Evolutionary conservation across 129 eudicot genomes (phyloP).

Genomic region (Gnaphalium uliginosum): DNA sequence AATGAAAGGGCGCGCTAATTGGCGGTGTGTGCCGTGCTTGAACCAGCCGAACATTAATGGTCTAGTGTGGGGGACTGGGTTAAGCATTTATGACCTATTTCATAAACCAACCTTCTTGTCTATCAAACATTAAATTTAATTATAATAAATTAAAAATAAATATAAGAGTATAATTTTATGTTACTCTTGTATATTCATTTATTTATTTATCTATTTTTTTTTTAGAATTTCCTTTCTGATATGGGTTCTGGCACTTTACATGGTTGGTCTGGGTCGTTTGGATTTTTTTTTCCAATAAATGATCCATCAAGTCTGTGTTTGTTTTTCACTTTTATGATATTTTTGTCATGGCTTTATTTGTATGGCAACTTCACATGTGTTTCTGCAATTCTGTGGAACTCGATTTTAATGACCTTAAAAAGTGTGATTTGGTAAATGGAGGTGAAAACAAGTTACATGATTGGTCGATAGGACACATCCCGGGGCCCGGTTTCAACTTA

Average conservation of each 20-base stretch:
- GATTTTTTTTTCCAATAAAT: neutral
- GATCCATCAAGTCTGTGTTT: constrained; percentile 21
- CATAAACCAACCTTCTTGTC: constrained; percentile 42
- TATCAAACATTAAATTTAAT: constrained; percentile 26
- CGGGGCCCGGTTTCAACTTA: constrained; percentile 10
- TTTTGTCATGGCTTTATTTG: neutral
- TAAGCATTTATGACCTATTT: constrained; percentile 35
- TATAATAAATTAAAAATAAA: too few relatives aligned
- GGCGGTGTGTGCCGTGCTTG: constrained; percentile 33
- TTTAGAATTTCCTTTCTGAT: neutral
- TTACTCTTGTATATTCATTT: constrained; percentile 1
- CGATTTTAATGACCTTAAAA: constrained; percentile 11
- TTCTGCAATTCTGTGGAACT: constrained; percentile 23
- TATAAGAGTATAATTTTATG: neutral
- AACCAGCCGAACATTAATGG: constrained; percentile 33
- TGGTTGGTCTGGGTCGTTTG: constrained; percentile 11
- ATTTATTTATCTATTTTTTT: neutral
- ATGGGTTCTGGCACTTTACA: neutral
- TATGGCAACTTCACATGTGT: constrained; percentile 25
- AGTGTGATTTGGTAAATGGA: constrained; percentile 15
- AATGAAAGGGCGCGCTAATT: constrained; percentile 27
- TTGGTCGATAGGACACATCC: constrained; percentile 21
- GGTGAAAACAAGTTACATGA: constrained; percentile 14
- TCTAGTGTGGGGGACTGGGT: constrained; percentile 39
- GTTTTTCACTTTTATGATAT: constrained; percentile 22